Evolutionary conservation across 208 protist species (phyloP).

Genomic region (Leishmania lainsoni): DNA sequence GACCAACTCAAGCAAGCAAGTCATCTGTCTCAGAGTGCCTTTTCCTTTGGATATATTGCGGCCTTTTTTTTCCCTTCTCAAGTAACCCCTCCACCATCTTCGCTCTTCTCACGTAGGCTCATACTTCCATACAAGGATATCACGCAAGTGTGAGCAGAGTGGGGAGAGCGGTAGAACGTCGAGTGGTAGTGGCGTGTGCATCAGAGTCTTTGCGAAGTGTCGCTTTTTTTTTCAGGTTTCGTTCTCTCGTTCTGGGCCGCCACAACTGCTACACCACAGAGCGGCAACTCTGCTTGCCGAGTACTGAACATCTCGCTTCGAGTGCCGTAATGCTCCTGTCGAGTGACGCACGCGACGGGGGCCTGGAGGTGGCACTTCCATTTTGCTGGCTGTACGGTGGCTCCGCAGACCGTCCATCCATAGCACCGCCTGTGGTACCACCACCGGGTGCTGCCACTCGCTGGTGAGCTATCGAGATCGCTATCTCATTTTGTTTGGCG

Average conservation of each 20-base stretch:
- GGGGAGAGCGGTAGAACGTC: background rate
- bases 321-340: background rate
- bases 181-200: background rate
- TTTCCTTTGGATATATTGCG: background rate
- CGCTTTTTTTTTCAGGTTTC: background rate
- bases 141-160: background rate
- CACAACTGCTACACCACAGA: background rate
- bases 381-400: slow-evolving; percentile 8
- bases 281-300: background rate
- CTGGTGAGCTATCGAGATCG: slow-evolving; percentile 73
- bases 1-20: background rate
- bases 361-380: background rate
- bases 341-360: background rate
- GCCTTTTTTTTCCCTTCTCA: background rate
- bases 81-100: background rate
- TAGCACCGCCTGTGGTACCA: slow-evolving; percentile 13
- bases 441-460: slow-evolving; percentile 77
- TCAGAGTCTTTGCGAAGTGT: background rate
- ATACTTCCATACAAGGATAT: background rate
- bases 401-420: too few relatives aligned
- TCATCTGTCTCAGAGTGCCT: background rate
- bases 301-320: background rate
- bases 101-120: slow-evolving; percentile 5
- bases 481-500: slow-evolving; percentile 81
- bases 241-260: background rate